Percentiles rank a stretch among this genome's conserved stretches.
Conservation (phyloP, 176 grass and related monocot species). For the Calamus simplicifolius region DNA sequence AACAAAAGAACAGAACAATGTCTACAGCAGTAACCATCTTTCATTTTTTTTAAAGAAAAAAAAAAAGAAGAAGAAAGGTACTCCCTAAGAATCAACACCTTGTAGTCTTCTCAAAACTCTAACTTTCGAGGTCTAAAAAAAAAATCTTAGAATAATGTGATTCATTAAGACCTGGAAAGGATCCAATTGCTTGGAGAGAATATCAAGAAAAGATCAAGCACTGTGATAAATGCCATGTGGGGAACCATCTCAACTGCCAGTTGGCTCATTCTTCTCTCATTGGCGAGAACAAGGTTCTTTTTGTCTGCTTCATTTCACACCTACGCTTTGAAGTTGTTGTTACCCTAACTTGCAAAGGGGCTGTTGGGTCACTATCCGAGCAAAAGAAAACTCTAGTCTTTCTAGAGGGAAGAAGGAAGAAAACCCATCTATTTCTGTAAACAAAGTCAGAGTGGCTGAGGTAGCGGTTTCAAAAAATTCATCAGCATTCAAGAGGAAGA, state of each 20-base stretch:
- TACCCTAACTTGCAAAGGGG: conserved; percentile 20
- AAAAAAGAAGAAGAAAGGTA: too few species aligned
- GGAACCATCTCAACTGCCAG: conserved; percentile 10
- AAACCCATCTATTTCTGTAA: not conserved
- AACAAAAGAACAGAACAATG: too few species aligned
- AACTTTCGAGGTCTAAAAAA: too few species aligned
- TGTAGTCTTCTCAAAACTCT: too few species aligned
- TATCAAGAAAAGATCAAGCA: conserved; percentile 17
- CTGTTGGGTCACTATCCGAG: conserved; percentile 21
- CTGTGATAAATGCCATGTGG: conserved; percentile 23
- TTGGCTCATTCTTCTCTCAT: not conserved
- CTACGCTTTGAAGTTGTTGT: conserved; percentile 9
- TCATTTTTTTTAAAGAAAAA: too few species aligned
- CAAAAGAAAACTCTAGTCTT: conserved; percentile 13
- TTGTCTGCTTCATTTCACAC: conserved; percentile 31
- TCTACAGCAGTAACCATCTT: too few species aligned
- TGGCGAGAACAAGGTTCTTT: conserved; percentile 21
- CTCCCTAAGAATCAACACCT: too few species aligned
- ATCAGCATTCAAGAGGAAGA: conserved; percentile 19
- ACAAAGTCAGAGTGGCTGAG: conserved; percentile 12
- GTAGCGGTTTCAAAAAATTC: not conserved
- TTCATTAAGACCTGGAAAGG: too few species aligned
- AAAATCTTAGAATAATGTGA: too few species aligned
- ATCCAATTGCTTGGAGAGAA: not conserved
- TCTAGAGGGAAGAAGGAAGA: conserved; percentile 9